Conservation (phyloP, 805 yeast genomes). For the Candida morakotiae region DNA sequence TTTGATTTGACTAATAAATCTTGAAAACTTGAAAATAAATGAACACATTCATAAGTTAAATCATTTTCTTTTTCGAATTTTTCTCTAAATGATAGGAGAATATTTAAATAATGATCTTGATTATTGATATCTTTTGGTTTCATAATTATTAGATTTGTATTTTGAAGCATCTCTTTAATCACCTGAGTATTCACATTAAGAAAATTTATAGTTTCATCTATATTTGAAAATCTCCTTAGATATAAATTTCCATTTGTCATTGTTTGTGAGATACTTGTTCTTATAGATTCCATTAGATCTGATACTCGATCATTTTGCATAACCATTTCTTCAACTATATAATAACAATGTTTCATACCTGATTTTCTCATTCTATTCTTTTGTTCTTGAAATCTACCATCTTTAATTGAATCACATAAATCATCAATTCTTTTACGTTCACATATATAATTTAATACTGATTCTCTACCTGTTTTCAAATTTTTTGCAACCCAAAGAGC, state of each 20-base stretch:
- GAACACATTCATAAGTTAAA: slow-evolving; percentile 32
- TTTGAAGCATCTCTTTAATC: slow-evolving; percentile 30
- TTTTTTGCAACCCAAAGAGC: slow-evolving; percentile 83
- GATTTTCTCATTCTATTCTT: slow-evolving; percentile 69
- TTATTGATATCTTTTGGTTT: slow-evolving; percentile 46
- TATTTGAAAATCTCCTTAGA: slow-evolving; percentile 61
- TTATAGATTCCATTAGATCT: slow-evolving; percentile 59
- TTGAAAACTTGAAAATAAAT: slow-evolving; percentile 45
- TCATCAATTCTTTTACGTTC: slow-evolving; percentile 92
- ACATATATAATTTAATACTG: slow-evolving; percentile 74
- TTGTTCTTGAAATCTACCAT: slow-evolving; percentile 88
- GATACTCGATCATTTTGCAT: slow-evolving; percentile 32
- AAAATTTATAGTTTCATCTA: slow-evolving; percentile 71
- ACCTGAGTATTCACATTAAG: slow-evolving; percentile 46
- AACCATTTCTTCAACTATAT: slow-evolving; percentile 67
- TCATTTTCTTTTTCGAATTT: slow-evolving; percentile 32
- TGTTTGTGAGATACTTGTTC: slow-evolving; percentile 71
- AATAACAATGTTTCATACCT: slow-evolving; percentile 63
- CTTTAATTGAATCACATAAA: slow-evolving; percentile 73
- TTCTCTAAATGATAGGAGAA: slow-evolving; percentile 39
- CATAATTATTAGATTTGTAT: slow-evolving; percentile 40
- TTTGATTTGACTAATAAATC: slow-evolving; percentile 66
- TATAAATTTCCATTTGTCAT: slow-evolving; percentile 64
- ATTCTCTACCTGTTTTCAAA: slow-evolving; percentile 51
- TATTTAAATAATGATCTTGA: slow-evolving; percentile 47